phyloP scores from a whole-genome alignment of 306 rosid genomes.

The Citrullus mucosospermus region DNA sequence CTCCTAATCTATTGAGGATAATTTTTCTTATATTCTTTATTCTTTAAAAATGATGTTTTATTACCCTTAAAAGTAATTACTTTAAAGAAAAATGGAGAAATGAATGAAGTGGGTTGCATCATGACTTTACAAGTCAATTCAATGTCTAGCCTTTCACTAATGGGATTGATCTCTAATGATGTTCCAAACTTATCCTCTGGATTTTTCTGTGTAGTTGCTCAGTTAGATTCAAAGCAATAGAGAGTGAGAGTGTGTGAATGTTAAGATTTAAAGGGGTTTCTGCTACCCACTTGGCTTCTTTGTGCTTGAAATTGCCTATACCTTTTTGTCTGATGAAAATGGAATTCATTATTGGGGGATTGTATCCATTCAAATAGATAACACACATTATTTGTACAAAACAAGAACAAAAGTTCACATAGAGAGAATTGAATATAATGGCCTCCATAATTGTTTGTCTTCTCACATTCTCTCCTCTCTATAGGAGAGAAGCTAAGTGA shows the following conservation, averaged over 20 bases:
- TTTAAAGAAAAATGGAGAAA: background rate
- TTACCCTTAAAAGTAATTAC: too few species aligned
- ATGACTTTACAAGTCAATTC: background rate
- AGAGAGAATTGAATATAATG: background rate
- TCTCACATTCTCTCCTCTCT: background rate
- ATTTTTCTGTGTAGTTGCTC: background rate
- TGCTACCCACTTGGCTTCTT: background rate
- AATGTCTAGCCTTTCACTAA: background rate
- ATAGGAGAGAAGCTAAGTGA: background rate
- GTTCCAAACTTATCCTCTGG: background rate
- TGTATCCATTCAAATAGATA: background rate
- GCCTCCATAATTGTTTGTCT: slow-evolving; percentile 1
- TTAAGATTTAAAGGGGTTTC: background rate
- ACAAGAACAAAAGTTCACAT: background rate
- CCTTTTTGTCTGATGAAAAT: background rate
- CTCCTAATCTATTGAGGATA: too few species aligned
- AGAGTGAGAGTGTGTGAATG: background rate
- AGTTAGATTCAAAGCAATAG: background rate
- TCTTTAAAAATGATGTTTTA: too few species aligned
- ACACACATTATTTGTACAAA: background rate
- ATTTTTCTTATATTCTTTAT: too few species aligned
- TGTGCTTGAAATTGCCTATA: background rate
- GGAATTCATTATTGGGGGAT: slow-evolving; percentile 3
- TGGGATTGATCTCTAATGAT: slow-evolving; percentile 1
- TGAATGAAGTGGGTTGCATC: slow-evolving; percentile 1